Evolutionary conservation across 345 rosid species (phyloP).

Genomic region (Citrus glauca): DNA sequence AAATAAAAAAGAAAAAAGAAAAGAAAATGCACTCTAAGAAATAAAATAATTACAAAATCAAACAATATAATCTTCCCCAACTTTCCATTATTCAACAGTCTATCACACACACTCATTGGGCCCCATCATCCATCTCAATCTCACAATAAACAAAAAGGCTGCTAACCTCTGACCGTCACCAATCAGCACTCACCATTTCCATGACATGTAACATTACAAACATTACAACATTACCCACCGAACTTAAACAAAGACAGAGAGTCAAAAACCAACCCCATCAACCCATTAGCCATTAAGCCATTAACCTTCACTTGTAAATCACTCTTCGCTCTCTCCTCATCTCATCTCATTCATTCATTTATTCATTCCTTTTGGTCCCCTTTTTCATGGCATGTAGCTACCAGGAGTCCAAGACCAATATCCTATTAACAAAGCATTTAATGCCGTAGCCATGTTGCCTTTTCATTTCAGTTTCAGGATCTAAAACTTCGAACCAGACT

Average conservation of each 20-base stretch:
- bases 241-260: neutral
- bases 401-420: neutral
- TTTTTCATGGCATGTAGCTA: neutral
- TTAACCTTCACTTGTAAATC: slow-evolving; percentile 12
- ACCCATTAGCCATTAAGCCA: neutral
- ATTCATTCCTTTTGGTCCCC: neutral
- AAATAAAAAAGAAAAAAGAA: neutral
- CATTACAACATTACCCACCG: neutral
- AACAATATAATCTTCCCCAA: neutral
- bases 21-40: neutral
- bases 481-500: neutral
- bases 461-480: slow-evolving; percentile 2
- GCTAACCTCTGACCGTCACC: slow-evolving; percentile 23
- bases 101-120: neutral
- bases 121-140: neutral
- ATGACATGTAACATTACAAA: neutral
- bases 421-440: neutral
- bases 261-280: slow-evolving; percentile 25
- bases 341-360: neutral
- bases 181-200: neutral
- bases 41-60: neutral
- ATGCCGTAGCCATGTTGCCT: neutral
- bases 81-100: neutral
- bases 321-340: slow-evolving; percentile 5
- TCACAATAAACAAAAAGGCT: slow-evolving; percentile 13